Evolutionary conservation across 768 basidiomycete species (phyloP).

Genomic region (Asterophora parasitica): DNA sequence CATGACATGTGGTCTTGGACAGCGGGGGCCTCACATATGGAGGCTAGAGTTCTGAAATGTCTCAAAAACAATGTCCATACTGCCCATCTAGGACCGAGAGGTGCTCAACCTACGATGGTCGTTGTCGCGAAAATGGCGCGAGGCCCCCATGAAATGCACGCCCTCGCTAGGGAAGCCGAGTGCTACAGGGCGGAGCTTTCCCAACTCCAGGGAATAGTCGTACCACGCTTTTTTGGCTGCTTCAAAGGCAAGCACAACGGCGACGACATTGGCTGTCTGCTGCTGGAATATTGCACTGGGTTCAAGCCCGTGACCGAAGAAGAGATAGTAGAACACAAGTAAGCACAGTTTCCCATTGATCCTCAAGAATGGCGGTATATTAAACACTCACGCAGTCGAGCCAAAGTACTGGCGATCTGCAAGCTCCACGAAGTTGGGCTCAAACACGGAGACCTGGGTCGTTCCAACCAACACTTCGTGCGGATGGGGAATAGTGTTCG

Average conservation of each 20-base stretch:
- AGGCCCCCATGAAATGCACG: constrained; percentile 19
- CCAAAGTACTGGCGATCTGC: constrained; percentile 27
- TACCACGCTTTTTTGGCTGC: constrained; percentile 35
- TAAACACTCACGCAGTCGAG: constrained; percentile 20
- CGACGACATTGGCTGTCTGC: constrained; percentile 25
- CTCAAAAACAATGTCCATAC: constrained; percentile 18
- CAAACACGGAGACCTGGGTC: constrained; percentile 28
- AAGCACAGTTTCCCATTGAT: background rate
- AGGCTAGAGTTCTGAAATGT: constrained; percentile 18
- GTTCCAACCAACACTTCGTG: constrained; percentile 29
- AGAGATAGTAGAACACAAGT: background rate
- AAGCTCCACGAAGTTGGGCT: constrained; percentile 34
- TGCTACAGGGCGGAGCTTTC: constrained; percentile 29
- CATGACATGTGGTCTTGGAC: constrained; percentile 27
- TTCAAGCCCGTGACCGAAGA: constrained; percentile 3
- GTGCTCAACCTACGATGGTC: constrained; percentile 12
- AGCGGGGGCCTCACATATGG: constrained; percentile 15
- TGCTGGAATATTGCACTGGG: constrained; percentile 34
- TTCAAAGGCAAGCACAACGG: constrained; percentile 26
- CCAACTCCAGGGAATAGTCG: constrained; percentile 31
- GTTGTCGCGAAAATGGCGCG: constrained; percentile 32
- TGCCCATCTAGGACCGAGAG: constrained; percentile 19
- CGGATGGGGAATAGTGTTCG: constrained; percentile 24
- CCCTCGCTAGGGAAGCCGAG: constrained; percentile 27
- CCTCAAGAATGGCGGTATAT: too few relatives aligned